Evolutionary conservation across 2,329 filamentous ascomycete species (phyloP), one percentile per base, ranked within the genome.

Genomic region (Xylariales sp.): DNA sequence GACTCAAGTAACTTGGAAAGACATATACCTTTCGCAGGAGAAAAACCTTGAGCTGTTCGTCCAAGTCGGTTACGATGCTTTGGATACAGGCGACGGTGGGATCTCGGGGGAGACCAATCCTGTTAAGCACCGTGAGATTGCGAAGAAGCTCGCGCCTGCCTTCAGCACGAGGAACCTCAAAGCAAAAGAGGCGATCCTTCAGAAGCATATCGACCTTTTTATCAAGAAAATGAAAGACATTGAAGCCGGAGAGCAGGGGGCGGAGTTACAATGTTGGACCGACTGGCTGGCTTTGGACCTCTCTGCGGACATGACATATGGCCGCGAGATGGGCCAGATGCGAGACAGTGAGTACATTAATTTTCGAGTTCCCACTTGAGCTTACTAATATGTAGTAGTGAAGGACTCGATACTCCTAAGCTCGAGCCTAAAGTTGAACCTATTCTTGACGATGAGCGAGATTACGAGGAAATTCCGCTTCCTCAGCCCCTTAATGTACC

Each of bases 21-120:
- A 54, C 21, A 49, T 51, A 4, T 51, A 52, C 16, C 37, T 41
- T 38, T 43, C 49, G 4, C 43, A 50, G n/a, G 36, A 39, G 16
- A 46, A 44, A 9, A 37, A 41, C 9, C 36, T 47, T 4, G 50
- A 54, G 43, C 27, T 39, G 2, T 53, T 55, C 21, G 36, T 39
- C 37, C 12, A 52, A 52, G 42, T 52, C 49, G 7, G 24, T 3
- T 39, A 39, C 31, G 36, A 39, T 20, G 38, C 52, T 21, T 46
- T 52, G 29, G 43, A 52, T 22, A 45, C 51, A 10, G 46, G 45
- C n/a, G 53, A 51, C 5, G 44, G 42, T 4, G 43, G 47, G 12
- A 37, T 49, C 3, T 43, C 42, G 3, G 53, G 51, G 2, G 55
- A 58, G 20, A 27, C 46, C 19, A 49, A 57, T 14, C 53, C 53